phyloP scores from a whole-genome alignment of 2,329 filamentous ascomycete species.

The Xylariaceae sp. region DNA sequence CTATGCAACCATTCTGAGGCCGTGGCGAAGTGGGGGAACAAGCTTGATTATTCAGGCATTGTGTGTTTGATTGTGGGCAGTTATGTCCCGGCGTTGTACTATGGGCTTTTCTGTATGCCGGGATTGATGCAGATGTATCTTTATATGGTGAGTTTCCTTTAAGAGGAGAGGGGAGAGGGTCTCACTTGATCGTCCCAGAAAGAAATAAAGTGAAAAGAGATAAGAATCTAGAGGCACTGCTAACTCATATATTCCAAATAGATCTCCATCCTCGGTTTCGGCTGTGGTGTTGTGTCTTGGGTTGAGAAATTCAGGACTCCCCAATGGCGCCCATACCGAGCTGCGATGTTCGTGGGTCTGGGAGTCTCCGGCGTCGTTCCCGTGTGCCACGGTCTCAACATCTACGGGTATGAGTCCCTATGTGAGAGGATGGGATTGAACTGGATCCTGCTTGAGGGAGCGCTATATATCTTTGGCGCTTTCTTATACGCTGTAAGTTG shows the following conservation, averaged over 20 bases:
- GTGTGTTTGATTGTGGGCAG: constrained; percentile 86
- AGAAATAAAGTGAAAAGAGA: not conserved
- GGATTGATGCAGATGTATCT: constrained; percentile 66
- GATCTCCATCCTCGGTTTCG: constrained; percentile 74
- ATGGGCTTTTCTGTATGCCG: constrained; percentile 71
- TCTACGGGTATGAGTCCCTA: constrained; percentile 63
- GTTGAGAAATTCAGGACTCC: constrained; percentile 80
- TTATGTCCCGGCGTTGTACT: constrained; percentile 83
- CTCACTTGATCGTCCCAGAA: not conserved
- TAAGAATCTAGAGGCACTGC: not conserved
- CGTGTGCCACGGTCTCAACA: constrained; percentile 65
- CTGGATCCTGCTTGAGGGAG: constrained; percentile 76
- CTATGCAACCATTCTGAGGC: constrained; percentile 76
- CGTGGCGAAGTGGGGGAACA: constrained; percentile 80
- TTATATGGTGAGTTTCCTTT: constrained; percentile 54
- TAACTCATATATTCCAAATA: constrained; percentile 32
- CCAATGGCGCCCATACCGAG: constrained; percentile 75
- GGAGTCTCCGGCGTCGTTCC: constrained; percentile 80
- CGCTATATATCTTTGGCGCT: constrained; percentile 80
- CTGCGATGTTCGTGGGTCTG: constrained; percentile 83
- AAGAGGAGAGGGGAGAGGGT: not conserved
- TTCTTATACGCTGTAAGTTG: constrained; percentile 71
- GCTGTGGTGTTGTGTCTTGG: constrained; percentile 71
- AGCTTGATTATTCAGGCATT: constrained; percentile 92
- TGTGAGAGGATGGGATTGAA: constrained; percentile 70